Conservation (phyloP, 805 yeast species). For the Candida vaughaniae region DNA sequence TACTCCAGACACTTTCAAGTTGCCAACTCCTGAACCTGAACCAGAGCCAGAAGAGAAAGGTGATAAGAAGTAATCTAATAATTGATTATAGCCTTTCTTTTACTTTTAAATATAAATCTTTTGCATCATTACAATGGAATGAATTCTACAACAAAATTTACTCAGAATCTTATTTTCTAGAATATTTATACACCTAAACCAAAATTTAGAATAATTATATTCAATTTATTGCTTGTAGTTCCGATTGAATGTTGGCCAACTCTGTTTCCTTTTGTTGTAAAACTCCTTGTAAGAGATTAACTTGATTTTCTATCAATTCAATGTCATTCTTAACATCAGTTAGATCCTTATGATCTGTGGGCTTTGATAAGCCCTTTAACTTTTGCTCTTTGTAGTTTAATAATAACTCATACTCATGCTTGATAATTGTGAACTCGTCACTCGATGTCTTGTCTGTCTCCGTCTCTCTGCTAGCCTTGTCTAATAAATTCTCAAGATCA, state of each 20-base stretch:
- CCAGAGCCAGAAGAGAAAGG: conserved; percentile 41
- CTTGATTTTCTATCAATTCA: conserved; percentile 74
- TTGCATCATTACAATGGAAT: background rate
- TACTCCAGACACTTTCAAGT: conserved; percentile 76
- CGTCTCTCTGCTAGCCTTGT: conserved; percentile 41
- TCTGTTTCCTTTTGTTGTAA: conserved; percentile 61
- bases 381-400: conserved; percentile 72
- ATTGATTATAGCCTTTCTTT: conserved; percentile 2
- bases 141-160: background rate
- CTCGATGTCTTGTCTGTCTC: conserved; percentile 19
- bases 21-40: conserved; percentile 82
- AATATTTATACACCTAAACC: background rate
- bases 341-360: conserved; percentile 32
- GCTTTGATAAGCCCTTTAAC: conserved; percentile 26
- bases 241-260: conserved; percentile 46
- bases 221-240: conserved; percentile 17
- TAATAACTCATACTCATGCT: conserved; percentile 76
- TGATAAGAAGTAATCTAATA: conserved; percentile 36
- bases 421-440: conserved; percentile 28
- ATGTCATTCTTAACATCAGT: conserved; percentile 60
- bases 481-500: conserved; percentile 67
- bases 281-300: conserved; percentile 67
- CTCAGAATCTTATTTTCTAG: too few species aligned
- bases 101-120: background rate
- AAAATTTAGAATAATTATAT: background rate